These are phyloP conservation scores for Solanum paucissectum DNA, from an alignment of 257 asterid species.

Conservation along the genomic window DNA sequence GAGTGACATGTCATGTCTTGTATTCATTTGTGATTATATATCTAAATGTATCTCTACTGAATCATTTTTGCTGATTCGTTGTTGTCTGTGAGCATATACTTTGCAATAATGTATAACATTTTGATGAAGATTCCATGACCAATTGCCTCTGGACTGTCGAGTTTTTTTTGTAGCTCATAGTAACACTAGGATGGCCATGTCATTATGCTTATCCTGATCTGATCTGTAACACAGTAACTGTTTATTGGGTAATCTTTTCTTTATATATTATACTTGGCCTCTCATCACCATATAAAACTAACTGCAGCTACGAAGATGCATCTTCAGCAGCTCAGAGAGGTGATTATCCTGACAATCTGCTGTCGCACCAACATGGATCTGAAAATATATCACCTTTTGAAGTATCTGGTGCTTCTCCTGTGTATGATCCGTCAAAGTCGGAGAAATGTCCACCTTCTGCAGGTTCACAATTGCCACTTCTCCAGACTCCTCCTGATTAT, in stretches of 20 bases:
- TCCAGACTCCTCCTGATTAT: conserved; percentile 29
- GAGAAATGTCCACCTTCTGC: conserved; percentile 19
- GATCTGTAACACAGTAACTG: background rate
- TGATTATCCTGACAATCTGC: conserved; percentile 17
- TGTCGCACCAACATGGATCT: conserved; percentile 9
- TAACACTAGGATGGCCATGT: background rate
- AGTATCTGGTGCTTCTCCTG: conserved; percentile 21
- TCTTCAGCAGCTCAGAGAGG: conserved; percentile 11
- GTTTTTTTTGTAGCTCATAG: background rate
- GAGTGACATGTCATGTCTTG: background rate
- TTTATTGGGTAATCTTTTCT: background rate
- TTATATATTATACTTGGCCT: background rate
- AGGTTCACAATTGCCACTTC: conserved; percentile 23
- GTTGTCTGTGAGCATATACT: background rate
- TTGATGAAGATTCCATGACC: background rate
- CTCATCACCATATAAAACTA: conserved; percentile 3
- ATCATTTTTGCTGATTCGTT: background rate
- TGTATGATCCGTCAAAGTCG: conserved; percentile 26
- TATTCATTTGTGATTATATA: background rate
- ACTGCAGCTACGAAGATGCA: conserved; percentile 23
- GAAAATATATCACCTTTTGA: conserved; percentile 12
- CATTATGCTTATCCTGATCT: background rate
- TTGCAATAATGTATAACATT: background rate
- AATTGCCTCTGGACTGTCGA: background rate
- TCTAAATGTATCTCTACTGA: background rate